Evolutionary conservation across 108 stramenopile genomes (phyloP).

Genomic region (Nannochloropsis gaditana): DNA sequence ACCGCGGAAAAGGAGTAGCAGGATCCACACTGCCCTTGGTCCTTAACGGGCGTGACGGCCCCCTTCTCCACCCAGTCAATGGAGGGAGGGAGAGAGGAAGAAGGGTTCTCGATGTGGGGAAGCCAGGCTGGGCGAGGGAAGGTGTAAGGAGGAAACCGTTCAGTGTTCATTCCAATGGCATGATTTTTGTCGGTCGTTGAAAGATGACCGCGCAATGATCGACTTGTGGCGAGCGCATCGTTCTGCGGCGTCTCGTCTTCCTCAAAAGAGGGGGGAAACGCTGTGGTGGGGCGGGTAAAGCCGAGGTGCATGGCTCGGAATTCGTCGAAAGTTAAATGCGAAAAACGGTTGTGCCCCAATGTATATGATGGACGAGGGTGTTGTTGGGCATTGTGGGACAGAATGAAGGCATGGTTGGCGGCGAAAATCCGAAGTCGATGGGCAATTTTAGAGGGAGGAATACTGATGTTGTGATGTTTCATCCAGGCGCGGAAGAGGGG

Average conservation of each 20-base stretch:
- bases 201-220: background rate
- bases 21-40: constrained; percentile 57
- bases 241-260: background rate
- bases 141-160: constrained; percentile 15
- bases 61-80: constrained; percentile 49
- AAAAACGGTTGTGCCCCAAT: constrained; percentile 55
- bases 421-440: constrained; percentile 23
- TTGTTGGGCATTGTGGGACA: constrained; percentile 29
- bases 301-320: constrained; percentile 28
- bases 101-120: background rate
- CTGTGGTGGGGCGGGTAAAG: background rate
- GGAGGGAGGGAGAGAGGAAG: background rate
- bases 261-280: background rate
- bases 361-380: constrained; percentile 35
- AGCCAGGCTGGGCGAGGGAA: background rate
- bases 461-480: background rate
- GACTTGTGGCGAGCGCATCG: background rate
- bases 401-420: constrained; percentile 32
- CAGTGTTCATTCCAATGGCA: background rate
- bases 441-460: background rate
- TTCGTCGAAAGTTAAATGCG: constrained; percentile 52
- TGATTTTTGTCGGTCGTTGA: background rate
- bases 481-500: constrained; percentile 18
- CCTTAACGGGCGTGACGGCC: constrained; percentile 55
- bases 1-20: constrained; percentile 98